phyloP scores from a whole-genome alignment of 2,329 filamentous ascomycete genomes.

The Magnaporthiopsis poae region DNA sequence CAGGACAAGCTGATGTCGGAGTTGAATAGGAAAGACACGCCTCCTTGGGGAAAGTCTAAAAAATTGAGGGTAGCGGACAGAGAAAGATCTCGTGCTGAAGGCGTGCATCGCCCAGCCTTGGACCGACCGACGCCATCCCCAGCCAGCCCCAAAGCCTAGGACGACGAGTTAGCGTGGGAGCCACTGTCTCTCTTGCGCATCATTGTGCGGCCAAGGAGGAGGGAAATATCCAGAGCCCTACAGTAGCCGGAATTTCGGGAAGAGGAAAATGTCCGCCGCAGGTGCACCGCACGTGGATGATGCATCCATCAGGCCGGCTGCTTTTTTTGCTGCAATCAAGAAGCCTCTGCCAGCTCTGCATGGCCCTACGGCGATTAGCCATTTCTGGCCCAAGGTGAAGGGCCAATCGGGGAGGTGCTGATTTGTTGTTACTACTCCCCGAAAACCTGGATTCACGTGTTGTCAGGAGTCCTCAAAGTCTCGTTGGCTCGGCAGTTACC shows the following conservation, averaged over 20 bases:
- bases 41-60: neutral
- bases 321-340: neutral
- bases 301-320: too few relatives aligned
- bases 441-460: neutral
- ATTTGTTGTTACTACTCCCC: too few relatives aligned
- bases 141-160: neutral
- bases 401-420: neutral
- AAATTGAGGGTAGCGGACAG: neutral
- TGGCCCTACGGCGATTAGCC: neutral
- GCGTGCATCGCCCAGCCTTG: too few relatives aligned
- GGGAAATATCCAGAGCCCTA: too few relatives aligned
- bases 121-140: too few relatives aligned
- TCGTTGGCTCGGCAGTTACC: neutral
- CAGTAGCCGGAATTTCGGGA: too few relatives aligned
- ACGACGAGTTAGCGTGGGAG: neutral
- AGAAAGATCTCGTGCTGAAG: too few relatives aligned
- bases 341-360: neutral
- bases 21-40: neutral
- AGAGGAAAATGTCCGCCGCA: too few relatives aligned
- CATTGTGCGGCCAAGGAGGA: too few relatives aligned
- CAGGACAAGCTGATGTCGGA: too few relatives aligned
- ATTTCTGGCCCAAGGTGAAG: neutral
- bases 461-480: neutral
- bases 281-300: too few relatives aligned
- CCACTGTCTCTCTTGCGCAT: neutral